These are phyloP conservation scores for Puccinia coronata DNA, from an alignment of 1,284 basidiomycete species.

Conservation along the genomic window DNA sequence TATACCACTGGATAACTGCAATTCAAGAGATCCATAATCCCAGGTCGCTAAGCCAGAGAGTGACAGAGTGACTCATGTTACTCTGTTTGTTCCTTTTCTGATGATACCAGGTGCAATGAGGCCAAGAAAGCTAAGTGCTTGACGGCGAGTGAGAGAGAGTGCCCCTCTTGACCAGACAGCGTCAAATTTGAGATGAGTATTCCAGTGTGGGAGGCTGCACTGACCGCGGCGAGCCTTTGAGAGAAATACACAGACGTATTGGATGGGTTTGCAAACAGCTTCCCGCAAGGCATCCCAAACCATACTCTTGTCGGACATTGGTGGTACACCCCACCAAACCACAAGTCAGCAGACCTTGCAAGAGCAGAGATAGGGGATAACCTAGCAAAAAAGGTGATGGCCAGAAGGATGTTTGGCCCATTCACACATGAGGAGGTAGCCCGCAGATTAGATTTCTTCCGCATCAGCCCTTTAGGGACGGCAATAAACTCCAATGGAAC, in stretches of 20 bases:
- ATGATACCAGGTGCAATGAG: too few species aligned
- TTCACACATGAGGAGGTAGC: background rate
- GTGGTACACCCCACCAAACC: background rate
- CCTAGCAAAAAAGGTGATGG: background rate
- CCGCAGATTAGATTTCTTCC: background rate
- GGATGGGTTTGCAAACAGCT: background rate
- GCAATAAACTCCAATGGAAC: conserved; percentile 5
- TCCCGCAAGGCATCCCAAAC: background rate
- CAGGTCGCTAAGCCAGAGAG: too few species aligned
- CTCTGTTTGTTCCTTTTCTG: too few species aligned
- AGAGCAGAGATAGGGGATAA: too few species aligned
- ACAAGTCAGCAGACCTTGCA: background rate
- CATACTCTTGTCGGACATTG: background rate
- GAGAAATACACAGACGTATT: background rate
- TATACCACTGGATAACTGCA: too few species aligned
- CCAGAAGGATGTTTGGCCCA: background rate
- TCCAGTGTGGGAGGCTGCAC: too few species aligned
- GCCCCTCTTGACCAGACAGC: too few species aligned
- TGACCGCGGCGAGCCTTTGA: background rate
- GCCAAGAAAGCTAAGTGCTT: too few species aligned
- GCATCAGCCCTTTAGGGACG: background rate
- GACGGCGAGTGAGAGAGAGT: too few species aligned
- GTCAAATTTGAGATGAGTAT: too few species aligned
- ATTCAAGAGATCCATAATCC: too few species aligned
- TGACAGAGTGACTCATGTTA: too few species aligned